phyloP scores from a whole-genome alignment of 208 protist species.

The Leishmania arabica region DNA sequence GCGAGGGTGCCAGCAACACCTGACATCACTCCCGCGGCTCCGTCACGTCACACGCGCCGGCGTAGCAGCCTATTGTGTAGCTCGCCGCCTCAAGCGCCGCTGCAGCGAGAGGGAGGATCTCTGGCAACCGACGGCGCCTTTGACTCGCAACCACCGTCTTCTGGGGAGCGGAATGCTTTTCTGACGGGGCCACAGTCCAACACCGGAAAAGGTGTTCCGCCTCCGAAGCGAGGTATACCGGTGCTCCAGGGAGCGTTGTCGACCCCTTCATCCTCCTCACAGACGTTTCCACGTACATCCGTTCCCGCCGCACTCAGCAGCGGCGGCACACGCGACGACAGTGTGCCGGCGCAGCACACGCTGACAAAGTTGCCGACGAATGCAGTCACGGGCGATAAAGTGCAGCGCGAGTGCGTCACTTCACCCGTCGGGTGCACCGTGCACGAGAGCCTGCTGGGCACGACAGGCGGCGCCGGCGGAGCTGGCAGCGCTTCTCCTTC shows the following conservation, averaged over 20 bases:
- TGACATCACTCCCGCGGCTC: slow-evolving; percentile 4
- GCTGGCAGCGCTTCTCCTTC: neutral
- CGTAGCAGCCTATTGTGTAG: neutral
- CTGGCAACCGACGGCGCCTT: neutral
- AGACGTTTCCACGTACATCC: neutral
- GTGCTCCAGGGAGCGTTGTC: neutral
- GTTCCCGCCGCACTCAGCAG: neutral
- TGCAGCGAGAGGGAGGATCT: neutral
- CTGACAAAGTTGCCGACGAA: neutral
- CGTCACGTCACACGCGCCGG: neutral
- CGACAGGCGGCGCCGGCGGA: neutral
- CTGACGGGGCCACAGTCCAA: neutral
- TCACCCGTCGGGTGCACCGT: neutral
- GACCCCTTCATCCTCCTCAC: neutral
- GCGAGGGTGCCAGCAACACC: neutral
- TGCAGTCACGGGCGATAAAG: neutral
- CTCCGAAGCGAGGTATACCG: neutral
- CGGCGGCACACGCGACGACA: neutral
- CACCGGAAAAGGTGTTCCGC: neutral
- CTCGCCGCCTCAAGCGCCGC: slow-evolving; percentile 7
- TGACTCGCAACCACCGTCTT: neutral
- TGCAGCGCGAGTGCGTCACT: neutral
- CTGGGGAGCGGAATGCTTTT: neutral
- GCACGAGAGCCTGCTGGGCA: neutral
- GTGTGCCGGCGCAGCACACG: neutral